phyloP scores from a whole-genome alignment of 495 filamentous ascomycete species.

The Peziza echinospora region DNA sequence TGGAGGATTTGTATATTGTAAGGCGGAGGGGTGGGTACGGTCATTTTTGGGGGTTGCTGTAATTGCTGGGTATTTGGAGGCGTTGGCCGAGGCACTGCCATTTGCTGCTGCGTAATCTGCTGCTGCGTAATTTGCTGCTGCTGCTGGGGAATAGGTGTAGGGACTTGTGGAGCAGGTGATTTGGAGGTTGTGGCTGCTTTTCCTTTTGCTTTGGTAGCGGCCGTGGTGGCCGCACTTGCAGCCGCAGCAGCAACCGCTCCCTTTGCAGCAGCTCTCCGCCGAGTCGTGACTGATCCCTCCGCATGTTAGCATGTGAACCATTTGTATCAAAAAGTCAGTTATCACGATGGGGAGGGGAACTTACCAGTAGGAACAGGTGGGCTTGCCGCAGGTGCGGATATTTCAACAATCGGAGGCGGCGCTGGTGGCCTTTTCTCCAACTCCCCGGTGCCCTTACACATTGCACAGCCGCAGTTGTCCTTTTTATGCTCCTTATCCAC shows the following conservation, averaged over 20 bases:
- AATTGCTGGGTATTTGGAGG: too few species aligned
- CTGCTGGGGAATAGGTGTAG: background rate
- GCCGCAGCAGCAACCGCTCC: constrained; percentile 2
- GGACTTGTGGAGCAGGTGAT: background rate
- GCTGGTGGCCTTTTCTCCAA: background rate
- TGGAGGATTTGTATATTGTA: constrained; percentile 4
- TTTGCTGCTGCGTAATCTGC: background rate
- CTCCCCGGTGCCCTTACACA: constrained; percentile 22
- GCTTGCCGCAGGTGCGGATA: constrained; percentile 8
- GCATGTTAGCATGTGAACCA: constrained; percentile 1
- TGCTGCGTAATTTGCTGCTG: background rate
- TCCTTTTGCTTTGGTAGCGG: background rate
- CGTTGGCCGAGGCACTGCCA: background rate
- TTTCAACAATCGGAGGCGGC: background rate
- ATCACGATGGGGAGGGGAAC: constrained; percentile 4
- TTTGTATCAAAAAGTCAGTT: constrained; percentile 1
- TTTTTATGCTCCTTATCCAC: constrained; percentile 31
- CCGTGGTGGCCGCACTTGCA: background rate
- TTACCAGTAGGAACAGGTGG: constrained; percentile 9
- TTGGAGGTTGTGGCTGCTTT: background rate
- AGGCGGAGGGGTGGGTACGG: constrained; percentile 9
- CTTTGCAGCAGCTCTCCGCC: constrained; percentile 4
- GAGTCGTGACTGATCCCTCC: constrained; percentile 1
- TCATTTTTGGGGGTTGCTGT: constrained; percentile 2
- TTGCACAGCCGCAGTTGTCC: constrained; percentile 35